Base-by-base conservation (phyloP, 2,329 filamentous ascomycete genomes). In the Exophiala lecanii-corni region DNA sequence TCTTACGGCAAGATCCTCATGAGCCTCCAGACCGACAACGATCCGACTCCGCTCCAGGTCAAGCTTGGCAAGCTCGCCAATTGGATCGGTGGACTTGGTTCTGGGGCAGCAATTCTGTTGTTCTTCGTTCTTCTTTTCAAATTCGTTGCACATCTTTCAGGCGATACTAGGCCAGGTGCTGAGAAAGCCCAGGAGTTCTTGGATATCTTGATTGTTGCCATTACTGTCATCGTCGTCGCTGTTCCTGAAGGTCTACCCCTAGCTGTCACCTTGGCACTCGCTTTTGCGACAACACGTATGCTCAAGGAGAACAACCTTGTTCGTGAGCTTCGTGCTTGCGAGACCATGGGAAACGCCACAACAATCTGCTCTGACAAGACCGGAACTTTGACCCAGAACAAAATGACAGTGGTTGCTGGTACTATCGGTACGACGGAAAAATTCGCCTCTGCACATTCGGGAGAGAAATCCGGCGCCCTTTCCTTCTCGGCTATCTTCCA, bases 61-160 rank as follows among this genome's bases (percentile, higher is more conserved):
- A 89, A 88, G 66, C 73, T 89, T 39, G 86, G 84, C 58, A 72
- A 78, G 47, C 79, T 89, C 51, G 84, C 84, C 45, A 81, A 85
- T 52, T 86, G 84, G 67, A 88, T 88, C 60, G 84, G 84, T 45
- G 86, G 85, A 63, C 69, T 87, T 25, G 84, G 84, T 64, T 87
- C 86, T 61, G 80, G 74, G 35, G 71, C 78, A 48, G 86, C 88
- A 36, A 87, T 84, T 52, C 70, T 92, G 10, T 72, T 95, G 35
- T 95, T 96, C 66, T 73, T 91, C 35, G 84, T 94, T 34, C 73
- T 95, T 10, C 79, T 95, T 58, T 89, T 95, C 67, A 78, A 88
- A 57, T 96, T 94, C 60, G 71, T 92, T 7, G 86, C 81, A 36
- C 68, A 78, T 9, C 74, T 95, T 2, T 74, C 64, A 41, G 68